Base-by-base conservation (phyloP, 345 rosid species). In the Hibiscus tridactylites region DNA sequence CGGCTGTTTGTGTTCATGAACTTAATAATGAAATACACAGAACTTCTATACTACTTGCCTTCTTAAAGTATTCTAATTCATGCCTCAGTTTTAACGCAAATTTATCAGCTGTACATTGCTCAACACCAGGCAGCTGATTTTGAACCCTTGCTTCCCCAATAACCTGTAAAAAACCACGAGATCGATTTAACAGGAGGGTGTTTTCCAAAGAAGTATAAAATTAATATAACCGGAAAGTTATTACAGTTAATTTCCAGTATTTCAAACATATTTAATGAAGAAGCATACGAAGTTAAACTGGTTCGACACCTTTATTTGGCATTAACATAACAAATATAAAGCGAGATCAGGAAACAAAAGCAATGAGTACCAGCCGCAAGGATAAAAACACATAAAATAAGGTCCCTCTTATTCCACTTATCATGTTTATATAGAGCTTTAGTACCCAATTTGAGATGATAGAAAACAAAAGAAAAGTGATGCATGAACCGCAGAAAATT, bases 31-130 rank as follows among this genome's bases (percentile, higher is more conserved):
- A 33, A 21, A 28, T 24, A 10, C 4, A 49, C 21, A 35, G 31
- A 6, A 29, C 54, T 63, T 50, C 56, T 7, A 59, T 15, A 21
- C 17, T 29, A 61, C 57, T 79, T 83, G 83, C 93, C 75, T 31
- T 81, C 68, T 81, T 75, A 26, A 85, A 86, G 74, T 72, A 79
- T 49, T 80, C 71, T 35, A 79, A 71, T 73, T 86, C 92, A 53
- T 77, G 65, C 73, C 44, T 72, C 60, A 85, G 16, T 47, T 77
- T 71, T 62, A 52, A 62, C 29, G 33, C 74, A 4, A 76, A 71
- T 2, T 75, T 67, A 62, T 72, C 79, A 26, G 71, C 16, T 37
- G 17, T 31, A 71, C 60, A 35, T 46, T 83, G 83, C 71, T 47
- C 12, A 53, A 58, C 60, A 62, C 24, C 74, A 65, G 62, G 76